A percentile compares a stretch with the other conserved stretches of the same genome.
These are phyloP conservation scores for Purpureocillium takamizusanense DNA, from an alignment of 2,329 filamentous ascomycete species.

Conservation along the genomic window DNA sequence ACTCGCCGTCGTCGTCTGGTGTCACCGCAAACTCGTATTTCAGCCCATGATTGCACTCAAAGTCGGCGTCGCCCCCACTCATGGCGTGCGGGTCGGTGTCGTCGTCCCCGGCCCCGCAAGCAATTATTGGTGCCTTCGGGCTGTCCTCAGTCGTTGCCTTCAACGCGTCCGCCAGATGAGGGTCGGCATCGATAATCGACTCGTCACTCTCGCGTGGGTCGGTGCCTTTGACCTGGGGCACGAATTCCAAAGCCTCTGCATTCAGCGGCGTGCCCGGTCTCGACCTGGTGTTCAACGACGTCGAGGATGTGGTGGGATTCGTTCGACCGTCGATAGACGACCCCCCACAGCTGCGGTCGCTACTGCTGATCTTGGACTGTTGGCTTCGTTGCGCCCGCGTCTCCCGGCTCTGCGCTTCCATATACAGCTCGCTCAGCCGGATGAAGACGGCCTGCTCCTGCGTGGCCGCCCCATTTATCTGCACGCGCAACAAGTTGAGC, in stretches of 20 bases:
- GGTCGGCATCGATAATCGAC: too few species aligned
- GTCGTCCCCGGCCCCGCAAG: neutral
- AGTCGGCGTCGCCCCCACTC: slow-evolving; percentile 13
- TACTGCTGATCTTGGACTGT: slow-evolving; percentile 4
- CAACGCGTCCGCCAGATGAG: too few species aligned
- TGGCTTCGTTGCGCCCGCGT: slow-evolving; percentile 24
- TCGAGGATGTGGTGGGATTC: neutral
- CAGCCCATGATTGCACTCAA: slow-evolving; percentile 7
- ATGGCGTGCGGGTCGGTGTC: slow-evolving; percentile 14
- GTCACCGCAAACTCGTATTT: neutral
- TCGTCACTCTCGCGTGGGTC: too few species aligned
- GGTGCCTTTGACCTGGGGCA: slow-evolving; percentile 10
- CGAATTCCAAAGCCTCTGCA: slow-evolving; percentile 20
- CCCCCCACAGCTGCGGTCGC: neutral
- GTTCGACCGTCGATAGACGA: neutral
- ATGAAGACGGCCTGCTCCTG: slow-evolving; percentile 36
- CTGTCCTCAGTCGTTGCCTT: neutral
- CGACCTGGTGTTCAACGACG: neutral
- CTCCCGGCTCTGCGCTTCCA: slow-evolving; percentile 38
- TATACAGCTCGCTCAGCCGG: slow-evolving; percentile 38
- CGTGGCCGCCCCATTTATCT: slow-evolving; percentile 32
- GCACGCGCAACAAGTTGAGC: slow-evolving; percentile 28
- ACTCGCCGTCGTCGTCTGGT: neutral
- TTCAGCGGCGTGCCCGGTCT: slow-evolving; percentile 14
- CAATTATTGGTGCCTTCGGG: neutral